Evolutionary conservation across 805 yeast genomes (phyloP).

Genomic region (Saturnispora quitensis): DNA sequence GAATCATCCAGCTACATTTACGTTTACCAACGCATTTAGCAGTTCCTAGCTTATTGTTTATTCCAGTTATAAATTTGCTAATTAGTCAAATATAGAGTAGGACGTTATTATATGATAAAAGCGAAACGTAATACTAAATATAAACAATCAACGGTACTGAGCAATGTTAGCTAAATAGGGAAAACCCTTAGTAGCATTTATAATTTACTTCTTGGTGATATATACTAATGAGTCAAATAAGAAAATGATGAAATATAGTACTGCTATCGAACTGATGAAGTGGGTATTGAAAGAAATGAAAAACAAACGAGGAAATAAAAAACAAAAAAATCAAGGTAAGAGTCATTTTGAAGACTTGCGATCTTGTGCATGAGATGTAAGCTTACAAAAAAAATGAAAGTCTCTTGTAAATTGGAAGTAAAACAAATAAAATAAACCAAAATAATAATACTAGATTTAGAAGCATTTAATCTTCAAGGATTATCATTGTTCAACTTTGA

Average conservation of each 20-base stretch:
- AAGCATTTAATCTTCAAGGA: neutral
- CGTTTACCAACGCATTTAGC: conserved; percentile 23
- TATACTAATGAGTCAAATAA: neutral
- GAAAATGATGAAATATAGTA: neutral
- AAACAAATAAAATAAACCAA: neutral
- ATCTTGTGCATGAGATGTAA: neutral
- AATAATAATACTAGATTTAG: neutral
- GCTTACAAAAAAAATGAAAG: neutral
- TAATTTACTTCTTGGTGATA: neutral
- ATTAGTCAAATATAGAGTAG: neutral
- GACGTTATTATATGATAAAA: neutral
- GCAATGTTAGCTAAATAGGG: neutral
- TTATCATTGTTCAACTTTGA: conserved; percentile 15
- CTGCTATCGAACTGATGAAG: neutral
- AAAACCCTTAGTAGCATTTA: neutral
- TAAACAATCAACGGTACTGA: neutral
- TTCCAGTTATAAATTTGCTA: neutral
- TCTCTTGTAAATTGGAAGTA: neutral
- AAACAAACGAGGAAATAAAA: neutral
- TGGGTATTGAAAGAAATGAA: neutral
- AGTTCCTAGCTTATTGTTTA: neutral
- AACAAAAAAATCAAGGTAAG: neutral
- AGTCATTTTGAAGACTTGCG: neutral
- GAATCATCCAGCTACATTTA: conserved; percentile 41
- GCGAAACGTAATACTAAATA: neutral